phyloP scores from a whole-genome alignment of 1,284 basidiomycete species.

The Boletus calvinii region DNA sequence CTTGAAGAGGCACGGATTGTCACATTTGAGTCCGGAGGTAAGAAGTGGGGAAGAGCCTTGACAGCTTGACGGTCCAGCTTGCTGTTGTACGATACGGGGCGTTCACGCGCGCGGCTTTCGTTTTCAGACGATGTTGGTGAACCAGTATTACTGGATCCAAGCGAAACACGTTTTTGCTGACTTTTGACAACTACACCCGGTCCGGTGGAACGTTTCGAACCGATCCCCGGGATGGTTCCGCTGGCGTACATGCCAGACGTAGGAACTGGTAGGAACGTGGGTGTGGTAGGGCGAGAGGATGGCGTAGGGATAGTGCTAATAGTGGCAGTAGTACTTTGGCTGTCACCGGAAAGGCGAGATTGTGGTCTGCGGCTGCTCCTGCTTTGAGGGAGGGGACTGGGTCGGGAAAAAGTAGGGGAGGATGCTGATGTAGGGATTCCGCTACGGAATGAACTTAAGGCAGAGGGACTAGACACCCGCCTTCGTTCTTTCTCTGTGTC shows the following conservation, averaged over 20 bases:
- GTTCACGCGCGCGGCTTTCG: slow-evolving; percentile 34
- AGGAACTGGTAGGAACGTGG: slow-evolving; percentile 70
- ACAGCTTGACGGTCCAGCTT: slow-evolving; percentile 29
- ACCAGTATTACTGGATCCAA: slow-evolving; percentile 45
- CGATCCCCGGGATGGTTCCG: slow-evolving; percentile 38
- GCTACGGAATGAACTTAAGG: slow-evolving; percentile 41
- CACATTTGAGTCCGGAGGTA: slow-evolving; percentile 46
- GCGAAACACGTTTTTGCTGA: slow-evolving; percentile 57
- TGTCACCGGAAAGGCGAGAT: slow-evolving; percentile 64
- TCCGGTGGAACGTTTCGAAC: slow-evolving; percentile 59
- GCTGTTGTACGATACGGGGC: slow-evolving; percentile 40
- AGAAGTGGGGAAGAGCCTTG: slow-evolving; percentile 43
- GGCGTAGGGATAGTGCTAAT: slow-evolving; percentile 64
- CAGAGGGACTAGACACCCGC: slow-evolving; percentile 59
- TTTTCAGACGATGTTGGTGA: slow-evolving; percentile 35
- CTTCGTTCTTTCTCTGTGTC: slow-evolving; percentile 53
- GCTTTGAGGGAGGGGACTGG: slow-evolving; percentile 40
- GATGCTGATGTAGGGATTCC: slow-evolving; percentile 38
- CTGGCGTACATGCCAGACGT: slow-evolving; percentile 47
- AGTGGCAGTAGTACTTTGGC: slow-evolving; percentile 54
- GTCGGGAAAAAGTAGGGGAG: slow-evolving; percentile 38
- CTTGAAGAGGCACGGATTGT: slow-evolving; percentile 49
- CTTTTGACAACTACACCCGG: slow-evolving; percentile 41
- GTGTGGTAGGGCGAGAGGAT: slow-evolving; percentile 70
- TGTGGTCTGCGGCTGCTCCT: slow-evolving; percentile 57